Conservation (phyloP, 2,329 filamentous ascomycete species). For the Chaetomiaceae sp. region DNA sequence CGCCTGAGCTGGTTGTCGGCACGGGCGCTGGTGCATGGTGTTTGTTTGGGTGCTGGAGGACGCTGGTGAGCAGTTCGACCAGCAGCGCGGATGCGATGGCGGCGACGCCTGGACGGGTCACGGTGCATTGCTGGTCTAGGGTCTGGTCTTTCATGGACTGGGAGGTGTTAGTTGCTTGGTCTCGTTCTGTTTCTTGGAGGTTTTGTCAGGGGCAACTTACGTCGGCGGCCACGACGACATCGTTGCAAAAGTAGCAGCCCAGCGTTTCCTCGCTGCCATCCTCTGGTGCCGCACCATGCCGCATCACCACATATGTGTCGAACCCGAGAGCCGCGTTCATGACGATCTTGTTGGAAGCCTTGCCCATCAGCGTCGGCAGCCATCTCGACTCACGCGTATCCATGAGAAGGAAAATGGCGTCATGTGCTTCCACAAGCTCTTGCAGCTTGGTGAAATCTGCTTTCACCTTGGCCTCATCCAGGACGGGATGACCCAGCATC, state of each 20-base stretch:
- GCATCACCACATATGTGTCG: constrained; percentile 95
- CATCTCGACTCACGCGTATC: constrained; percentile 91
- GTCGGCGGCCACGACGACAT: constrained; percentile 90
- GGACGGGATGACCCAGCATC: constrained; percentile 89
- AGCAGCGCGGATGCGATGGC: constrained; percentile 87
- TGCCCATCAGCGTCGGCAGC: constrained; percentile 95
- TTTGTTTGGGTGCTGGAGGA: constrained; percentile 81
- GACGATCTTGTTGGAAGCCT: constrained; percentile 87
- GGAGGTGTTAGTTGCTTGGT: constrained; percentile 11
- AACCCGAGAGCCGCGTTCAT: constrained; percentile 96
- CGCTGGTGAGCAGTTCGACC: constrained; percentile 81
- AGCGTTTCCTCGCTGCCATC: constrained; percentile 60
- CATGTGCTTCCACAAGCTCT: constrained; percentile 73
- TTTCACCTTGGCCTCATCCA: constrained; percentile 63
- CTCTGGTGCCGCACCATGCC: constrained; percentile 68
- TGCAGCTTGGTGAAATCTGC: constrained; percentile 72
- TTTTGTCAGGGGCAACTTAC: constrained; percentile 49
- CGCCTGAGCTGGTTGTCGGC: constrained; percentile 31
- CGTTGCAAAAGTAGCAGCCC: constrained; percentile 98
- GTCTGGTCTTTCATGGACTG: constrained; percentile 92
- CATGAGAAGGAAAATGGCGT: constrained; percentile 95
- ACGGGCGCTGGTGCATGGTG: constrained; percentile 55
- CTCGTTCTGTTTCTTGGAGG: neutral
- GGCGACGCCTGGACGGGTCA: constrained; percentile 88
- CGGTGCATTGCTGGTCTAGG: constrained; percentile 95